Evolutionary conservation across 2,329 filamentous ascomycete species (phyloP).

Genomic region (Arachnomyces sp.): DNA sequence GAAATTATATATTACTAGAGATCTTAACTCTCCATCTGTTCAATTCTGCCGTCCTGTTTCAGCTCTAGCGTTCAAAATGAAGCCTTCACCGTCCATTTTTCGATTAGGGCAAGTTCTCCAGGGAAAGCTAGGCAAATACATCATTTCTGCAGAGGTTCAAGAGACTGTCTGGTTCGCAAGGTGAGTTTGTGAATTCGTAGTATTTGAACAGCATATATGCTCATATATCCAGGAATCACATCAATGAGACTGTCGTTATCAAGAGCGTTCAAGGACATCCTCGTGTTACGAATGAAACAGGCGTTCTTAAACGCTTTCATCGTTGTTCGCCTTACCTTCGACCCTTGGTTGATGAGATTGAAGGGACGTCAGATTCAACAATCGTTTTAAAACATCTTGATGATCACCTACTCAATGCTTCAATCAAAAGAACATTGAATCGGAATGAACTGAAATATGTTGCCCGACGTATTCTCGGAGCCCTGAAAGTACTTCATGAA

Average conservation of each 20-base stretch:
- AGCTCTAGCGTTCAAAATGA: too few relatives aligned
- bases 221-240: constrained; percentile 5
- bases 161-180: constrained; percentile 11
- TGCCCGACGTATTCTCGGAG: constrained; percentile 9
- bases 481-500: constrained; percentile 8
- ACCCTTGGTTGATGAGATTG: constrained; percentile 22
- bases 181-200: constrained; percentile 1
- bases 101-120: constrained; percentile 2
- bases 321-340: constrained; percentile 15
- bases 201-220: not conserved
- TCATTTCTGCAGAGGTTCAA: constrained; percentile 4
- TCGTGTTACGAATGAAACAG: constrained; percentile 19
- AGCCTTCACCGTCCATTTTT: too few relatives aligned
- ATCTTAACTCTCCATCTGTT: too few relatives aligned
- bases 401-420: constrained; percentile 14
- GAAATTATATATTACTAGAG: too few relatives aligned
- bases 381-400: constrained; percentile 18
- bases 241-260: constrained; percentile 16
- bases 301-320: constrained; percentile 21
- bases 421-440: constrained; percentile 14
- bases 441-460: constrained; percentile 9
- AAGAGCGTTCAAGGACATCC: constrained; percentile 18
- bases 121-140: constrained; percentile 6
- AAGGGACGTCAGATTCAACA: constrained; percentile 11
- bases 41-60: too few relatives aligned